Base-by-base conservation (phyloP, 768 basidiomycete species). In the Auriscalpium microsporum region DNA sequence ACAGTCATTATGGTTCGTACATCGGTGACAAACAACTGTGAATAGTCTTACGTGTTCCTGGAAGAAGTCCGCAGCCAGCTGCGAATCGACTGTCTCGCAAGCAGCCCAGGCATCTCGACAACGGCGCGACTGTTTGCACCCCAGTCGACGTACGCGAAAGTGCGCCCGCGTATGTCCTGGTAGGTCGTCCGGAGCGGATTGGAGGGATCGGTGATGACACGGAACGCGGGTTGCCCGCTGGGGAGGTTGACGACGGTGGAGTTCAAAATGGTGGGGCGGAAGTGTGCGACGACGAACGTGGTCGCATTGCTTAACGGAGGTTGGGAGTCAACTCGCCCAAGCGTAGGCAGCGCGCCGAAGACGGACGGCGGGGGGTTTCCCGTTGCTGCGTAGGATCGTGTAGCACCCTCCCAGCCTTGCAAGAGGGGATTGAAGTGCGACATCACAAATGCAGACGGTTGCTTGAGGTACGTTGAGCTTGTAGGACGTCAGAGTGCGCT, bases 401-500 rank as follows among this genome's bases (percentile, higher is more conserved):
- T 53, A 59, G 8, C 52, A 35, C 47, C 38, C 36, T 46, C 52
- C 61, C 61, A 62, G 50, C 56, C 58, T 48, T 62, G 61, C 4
- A 62, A 58, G 45, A 52, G 57, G 6, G 61, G 61, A 21, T 62
- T 62, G 54, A 62, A 62, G 44, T 58, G 45, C 19, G 58, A 48
- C 1, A 57, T 59, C 58, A 58, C 58, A 16, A 9, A 8, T 40
- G 46, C 19, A 13, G 5, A 19, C 8, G 28, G 50, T 51, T 16
- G 47, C 11, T 38, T 8, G 47, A 8, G 23, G 35, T 40, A 4
- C 4, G 23, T 19, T 28, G 52, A 23, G 52, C 46, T 17, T 45
- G 37, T 44, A 17, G 33, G 48, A 10, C 34, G 28, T 40, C 19
- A 0, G 28, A 28, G 28, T 28, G 28, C 28, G 28, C 28, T 28